Evolutionary conservation across 768 basidiomycete species (phyloP), one percentile per base, ranked within the genome.

Genomic region (Cystobasidium ongulense): DNA sequence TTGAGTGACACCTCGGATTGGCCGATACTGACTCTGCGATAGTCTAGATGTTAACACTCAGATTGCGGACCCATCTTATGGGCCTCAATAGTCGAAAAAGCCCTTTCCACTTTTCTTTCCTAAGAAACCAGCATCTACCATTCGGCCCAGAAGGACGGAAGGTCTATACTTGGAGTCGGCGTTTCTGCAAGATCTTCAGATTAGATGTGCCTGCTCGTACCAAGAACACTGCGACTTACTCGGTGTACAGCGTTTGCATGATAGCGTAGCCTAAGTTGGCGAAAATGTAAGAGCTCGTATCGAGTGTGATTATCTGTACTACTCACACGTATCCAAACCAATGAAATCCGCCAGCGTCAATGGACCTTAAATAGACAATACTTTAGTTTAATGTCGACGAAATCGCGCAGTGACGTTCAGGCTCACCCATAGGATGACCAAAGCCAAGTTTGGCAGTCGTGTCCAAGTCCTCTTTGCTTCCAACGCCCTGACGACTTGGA

Each of bases 41-140:
- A n/a, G n/a, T 39, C 8, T 7, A 39, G 8, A 39, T 7, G 39
- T 39, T 17, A 7, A 39, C 39, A 7, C 7, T 39, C 39, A 7
- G 39, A 17, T 39, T 7, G 17, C 39, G 8, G 39, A 7, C 8
- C 18, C 62, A 63, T 41, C 17, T 35, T 21, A 18, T 27, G 4
- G 18, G 41, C 29, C 25, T 33, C 36, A 25, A 67, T 96, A 96
- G 76, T 94, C 91, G 79, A 96, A 97, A 81, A 97, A 97, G 21
- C 94, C 93, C 81, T 89, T 92, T 2, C 93, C 92, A 15, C 62
- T 57, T 63, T 76, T 66, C 71, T 57, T 57, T 4, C 95, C 95
- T 64, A 90, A 85, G 90, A 91, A 98, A 63, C 89, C 88, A 23
- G 95, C 95, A 79, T 95, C 91, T 3, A 98, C 95, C 95, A 98